Conservation (phyloP, 768 basidiomycete genomes). For the Suillus plorans region DNA sequence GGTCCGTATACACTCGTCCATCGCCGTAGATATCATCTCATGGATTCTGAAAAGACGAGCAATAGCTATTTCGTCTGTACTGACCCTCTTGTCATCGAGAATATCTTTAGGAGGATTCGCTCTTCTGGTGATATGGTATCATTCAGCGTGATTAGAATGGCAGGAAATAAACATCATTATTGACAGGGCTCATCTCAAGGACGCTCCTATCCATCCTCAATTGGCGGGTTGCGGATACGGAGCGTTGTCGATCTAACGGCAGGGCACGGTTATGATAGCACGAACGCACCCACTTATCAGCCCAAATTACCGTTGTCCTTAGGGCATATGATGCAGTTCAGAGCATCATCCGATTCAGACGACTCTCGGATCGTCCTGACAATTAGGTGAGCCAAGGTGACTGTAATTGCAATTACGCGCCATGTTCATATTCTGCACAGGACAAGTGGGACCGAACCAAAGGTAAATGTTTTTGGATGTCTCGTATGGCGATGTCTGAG, state of each 20-base stretch:
- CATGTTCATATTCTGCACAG: slow-evolving; percentile 33
- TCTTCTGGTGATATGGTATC: slow-evolving; percentile 46
- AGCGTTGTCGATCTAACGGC: slow-evolving; percentile 74
- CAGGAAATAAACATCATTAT: slow-evolving; percentile 1
- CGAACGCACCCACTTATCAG: slow-evolving; percentile 62
- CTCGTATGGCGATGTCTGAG: not conserved
- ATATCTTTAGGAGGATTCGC: slow-evolving; percentile 68
- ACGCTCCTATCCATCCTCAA: slow-evolving; percentile 54
- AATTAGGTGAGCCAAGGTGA: slow-evolving; percentile 47
- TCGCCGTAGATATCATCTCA: not conserved
- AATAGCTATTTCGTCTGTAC: slow-evolving; percentile 82
- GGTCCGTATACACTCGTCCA: slow-evolving; percentile 34
- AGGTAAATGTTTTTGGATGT: slow-evolving; percentile 43
- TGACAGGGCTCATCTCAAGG: slow-evolving; percentile 18
- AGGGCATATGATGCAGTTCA: slow-evolving; percentile 85
- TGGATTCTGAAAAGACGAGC: slow-evolving; percentile 49
- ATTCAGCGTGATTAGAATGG: not conserved
- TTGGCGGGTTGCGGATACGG: slow-evolving; percentile 60
- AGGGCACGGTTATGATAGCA: slow-evolving; percentile 64
- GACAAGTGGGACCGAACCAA: slow-evolving; percentile 90
- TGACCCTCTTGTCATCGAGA: slow-evolving; percentile 63
- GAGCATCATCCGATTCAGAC: slow-evolving; percentile 43
- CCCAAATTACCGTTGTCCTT: slow-evolving; percentile 70
- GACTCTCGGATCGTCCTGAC: slow-evolving; percentile 64
- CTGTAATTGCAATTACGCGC: not conserved